A percentile compares a stretch with the other conserved stretches of the same genome.
These are phyloP conservation scores for Bruguiera sexangula DNA, from an alignment of 345 rosid genomes.

Conservation along the genomic window DNA sequence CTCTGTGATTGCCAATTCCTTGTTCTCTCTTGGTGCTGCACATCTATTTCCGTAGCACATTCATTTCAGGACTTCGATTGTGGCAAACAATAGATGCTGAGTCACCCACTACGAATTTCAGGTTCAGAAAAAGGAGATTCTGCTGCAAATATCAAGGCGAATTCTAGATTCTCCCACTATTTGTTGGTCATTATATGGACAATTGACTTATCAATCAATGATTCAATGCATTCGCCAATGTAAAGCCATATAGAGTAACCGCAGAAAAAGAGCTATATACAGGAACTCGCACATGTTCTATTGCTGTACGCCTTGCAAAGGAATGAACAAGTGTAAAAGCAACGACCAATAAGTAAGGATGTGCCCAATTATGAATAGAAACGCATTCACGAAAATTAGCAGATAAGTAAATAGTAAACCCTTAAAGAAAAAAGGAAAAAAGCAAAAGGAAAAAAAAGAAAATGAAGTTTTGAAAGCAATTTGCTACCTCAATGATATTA, in stretches of 20 bases:
- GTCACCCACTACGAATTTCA: conserved; percentile 17
- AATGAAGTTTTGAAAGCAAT: not conserved
- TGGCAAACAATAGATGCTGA: conserved; percentile 19
- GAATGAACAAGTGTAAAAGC: not conserved
- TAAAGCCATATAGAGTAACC: not conserved
- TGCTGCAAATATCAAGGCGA: conserved; percentile 25
- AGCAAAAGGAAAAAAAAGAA: no score
- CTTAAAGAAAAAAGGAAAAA: no score
- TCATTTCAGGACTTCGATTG: not conserved
- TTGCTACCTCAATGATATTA: not conserved
- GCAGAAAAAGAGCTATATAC: not conserved
- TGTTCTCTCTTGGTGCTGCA: conserved; percentile 6
- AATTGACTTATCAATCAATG: not conserved
- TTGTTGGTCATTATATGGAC: conserved; percentile 3
- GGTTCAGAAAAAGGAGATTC: conserved; percentile 20
- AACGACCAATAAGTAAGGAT: no score
- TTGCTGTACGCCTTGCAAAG: not conserved
- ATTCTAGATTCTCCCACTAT: conserved; percentile 18
- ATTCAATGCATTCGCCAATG: not conserved
- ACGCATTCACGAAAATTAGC: no score
- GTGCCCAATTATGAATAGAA: no score
- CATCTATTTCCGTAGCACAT: conserved; percentile 1
- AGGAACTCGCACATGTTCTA: no score
- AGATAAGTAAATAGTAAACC: no score
- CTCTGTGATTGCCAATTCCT: not conserved